Evolutionary conservation across 1,284 basidiomycete genomes (phyloP).

Genomic region (Boletus semigastroideus): DNA sequence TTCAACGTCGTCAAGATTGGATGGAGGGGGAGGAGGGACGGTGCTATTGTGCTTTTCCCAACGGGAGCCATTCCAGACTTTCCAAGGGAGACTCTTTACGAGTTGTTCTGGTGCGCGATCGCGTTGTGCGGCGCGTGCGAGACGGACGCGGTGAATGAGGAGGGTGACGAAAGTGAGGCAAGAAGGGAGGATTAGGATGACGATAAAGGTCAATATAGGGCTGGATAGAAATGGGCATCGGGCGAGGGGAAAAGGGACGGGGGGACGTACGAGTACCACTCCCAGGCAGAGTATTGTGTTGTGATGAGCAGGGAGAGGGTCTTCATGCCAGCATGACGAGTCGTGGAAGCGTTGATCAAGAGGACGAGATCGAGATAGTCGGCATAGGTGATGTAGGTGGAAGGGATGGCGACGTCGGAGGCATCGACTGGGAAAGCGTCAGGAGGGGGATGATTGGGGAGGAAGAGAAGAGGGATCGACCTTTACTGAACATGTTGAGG

Average conservation of each 20-base stretch:
- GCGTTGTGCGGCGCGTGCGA: constrained; percentile 70
- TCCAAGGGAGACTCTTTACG: constrained; percentile 74
- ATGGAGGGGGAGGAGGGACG: constrained; percentile 25
- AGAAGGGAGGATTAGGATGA: constrained; percentile 80
- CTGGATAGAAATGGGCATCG: constrained; percentile 38
- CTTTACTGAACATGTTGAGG: constrained; percentile 88
- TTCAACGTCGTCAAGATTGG: constrained; percentile 41
- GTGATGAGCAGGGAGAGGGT: constrained; percentile 75
- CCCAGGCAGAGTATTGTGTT: constrained; percentile 78
- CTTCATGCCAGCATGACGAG: constrained; percentile 68
- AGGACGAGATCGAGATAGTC: constrained; percentile 61
- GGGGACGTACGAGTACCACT: constrained; percentile 77
- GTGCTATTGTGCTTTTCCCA: constrained; percentile 72
- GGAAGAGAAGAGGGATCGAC: constrained; percentile 38
- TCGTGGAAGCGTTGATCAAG: constrained; percentile 68
- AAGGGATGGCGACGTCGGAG: constrained; percentile 67
- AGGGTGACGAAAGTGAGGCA: constrained; percentile 79
- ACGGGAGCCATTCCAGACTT: constrained; percentile 74
- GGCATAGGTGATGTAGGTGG: constrained; percentile 73
- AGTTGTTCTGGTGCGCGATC: constrained; percentile 80
- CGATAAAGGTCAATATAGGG: constrained; percentile 76
- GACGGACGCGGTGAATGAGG: constrained; percentile 75
- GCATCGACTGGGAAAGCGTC: constrained; percentile 54
- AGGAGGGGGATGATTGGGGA: not conserved
- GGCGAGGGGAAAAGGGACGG: constrained; percentile 7